Conservation (phyloP, 2,329 filamentous ascomycete genomes). For the Hypomyces rosellus region DNA sequence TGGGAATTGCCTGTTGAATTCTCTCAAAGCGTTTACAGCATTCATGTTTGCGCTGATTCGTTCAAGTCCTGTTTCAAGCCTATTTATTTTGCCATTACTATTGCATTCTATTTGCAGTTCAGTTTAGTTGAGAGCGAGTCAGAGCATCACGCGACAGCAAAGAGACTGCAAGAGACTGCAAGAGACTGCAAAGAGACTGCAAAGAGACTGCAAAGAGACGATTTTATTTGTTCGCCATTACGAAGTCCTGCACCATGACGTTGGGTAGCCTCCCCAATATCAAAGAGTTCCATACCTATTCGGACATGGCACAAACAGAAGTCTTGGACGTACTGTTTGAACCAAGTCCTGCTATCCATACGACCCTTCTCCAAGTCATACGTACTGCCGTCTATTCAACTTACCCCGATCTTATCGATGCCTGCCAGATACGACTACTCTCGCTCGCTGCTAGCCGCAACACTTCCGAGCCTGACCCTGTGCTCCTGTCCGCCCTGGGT, state of each 20-base stretch:
- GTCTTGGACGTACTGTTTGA: slow-evolving; percentile 80
- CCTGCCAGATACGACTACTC: slow-evolving; percentile 57
- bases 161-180: no score
- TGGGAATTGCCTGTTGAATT: no score
- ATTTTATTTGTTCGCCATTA: no score
- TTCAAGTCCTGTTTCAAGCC: no score
- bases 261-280: slow-evolving; percentile 47
- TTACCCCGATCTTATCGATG: slow-evolving; percentile 64
- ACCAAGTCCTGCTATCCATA: slow-evolving; percentile 67
- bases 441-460: slow-evolving; percentile 48
- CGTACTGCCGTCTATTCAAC: slow-evolving; percentile 49
- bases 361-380: slow-evolving; percentile 63
- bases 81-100: no score
- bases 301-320: slow-evolving; percentile 46
- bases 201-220: no score
- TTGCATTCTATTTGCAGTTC: no score
- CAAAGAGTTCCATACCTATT: slow-evolving; percentile 47
- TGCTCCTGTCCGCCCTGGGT: slow-evolving; percentile 66
- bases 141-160: no score
- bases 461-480: slow-evolving; percentile 38
- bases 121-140: no score
- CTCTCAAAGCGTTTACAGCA: no score
- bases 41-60: no score
- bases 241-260: slow-evolving; percentile 15
- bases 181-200: no score